These are phyloP conservation scores for Aspergillus bertholletiae DNA, from an alignment of 495 filamentous ascomycete genomes.

Conservation along the genomic window DNA sequence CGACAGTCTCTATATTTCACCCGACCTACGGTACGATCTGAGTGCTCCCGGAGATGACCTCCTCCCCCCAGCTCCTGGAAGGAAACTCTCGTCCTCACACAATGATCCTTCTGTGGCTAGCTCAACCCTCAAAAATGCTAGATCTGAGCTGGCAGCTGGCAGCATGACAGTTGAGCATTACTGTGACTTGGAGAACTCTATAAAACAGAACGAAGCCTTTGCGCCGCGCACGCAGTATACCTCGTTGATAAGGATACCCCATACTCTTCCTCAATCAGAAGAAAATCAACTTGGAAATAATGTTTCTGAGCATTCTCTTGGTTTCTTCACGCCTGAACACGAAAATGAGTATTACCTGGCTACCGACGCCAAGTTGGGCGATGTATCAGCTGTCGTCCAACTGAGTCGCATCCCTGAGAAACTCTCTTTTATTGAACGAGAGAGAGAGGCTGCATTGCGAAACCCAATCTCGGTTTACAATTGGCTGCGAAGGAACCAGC, in stretches of 20 bases:
- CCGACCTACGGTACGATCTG: conserved; percentile 66
- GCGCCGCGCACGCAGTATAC: conserved; percentile 33
- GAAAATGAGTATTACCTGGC: conserved; percentile 75
- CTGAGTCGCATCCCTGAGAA: conserved; percentile 35
- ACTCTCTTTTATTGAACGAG: conserved; percentile 43
- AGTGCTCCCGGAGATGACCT: conserved; percentile 39
- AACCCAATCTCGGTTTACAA: conserved; percentile 88
- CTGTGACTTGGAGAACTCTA: conserved; percentile 35
- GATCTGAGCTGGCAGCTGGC: conserved; percentile 36
- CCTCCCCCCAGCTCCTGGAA: conserved; percentile 34
- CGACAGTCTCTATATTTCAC: conserved; percentile 67
- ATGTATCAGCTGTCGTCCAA: conserved; percentile 36
- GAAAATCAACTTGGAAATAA: conserved; percentile 14
- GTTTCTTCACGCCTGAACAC: conserved; percentile 71
- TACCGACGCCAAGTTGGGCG: conserved; percentile 63
- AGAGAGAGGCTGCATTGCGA: conserved; percentile 58
- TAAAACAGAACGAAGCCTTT: conserved; percentile 39
- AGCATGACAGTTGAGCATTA: conserved; percentile 35
- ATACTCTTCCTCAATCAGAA: conserved; percentile 19
- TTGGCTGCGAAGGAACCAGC: conserved; percentile 82
- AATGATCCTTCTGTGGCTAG: conserved; percentile 36
- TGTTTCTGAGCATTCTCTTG: conserved; percentile 28
- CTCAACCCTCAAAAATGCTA: conserved; percentile 43
- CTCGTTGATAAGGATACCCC: conserved; percentile 28
- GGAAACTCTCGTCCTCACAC: conserved; percentile 33